phyloP scores from a whole-genome alignment of 1,284 basidiomycete genomes.

The Moesziomyces parantarcticus region DNA sequence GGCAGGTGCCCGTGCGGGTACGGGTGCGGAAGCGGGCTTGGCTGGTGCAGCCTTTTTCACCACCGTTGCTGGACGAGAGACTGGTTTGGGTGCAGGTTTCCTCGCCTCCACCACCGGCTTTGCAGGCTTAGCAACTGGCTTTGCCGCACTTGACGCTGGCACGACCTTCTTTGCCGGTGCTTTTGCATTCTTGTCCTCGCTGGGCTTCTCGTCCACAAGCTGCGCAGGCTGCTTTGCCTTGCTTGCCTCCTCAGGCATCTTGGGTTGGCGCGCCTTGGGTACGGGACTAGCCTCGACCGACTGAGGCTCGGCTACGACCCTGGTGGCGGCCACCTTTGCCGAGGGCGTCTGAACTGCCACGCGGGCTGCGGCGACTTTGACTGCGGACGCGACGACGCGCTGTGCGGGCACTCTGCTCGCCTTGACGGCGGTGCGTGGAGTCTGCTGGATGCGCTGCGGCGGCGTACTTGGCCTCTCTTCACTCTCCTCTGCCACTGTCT shows the following conservation, averaged over 20 bases:
- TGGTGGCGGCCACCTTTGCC: constrained; percentile 21
- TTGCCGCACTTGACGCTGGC: neutral
- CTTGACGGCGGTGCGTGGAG: constrained; percentile 28
- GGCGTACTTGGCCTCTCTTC: constrained; percentile 12
- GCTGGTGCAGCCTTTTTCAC: constrained; percentile 4
- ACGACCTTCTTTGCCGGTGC: neutral
- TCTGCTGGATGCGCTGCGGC: constrained; percentile 19
- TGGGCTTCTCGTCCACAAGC: constrained; percentile 4
- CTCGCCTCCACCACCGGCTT: too few species aligned
- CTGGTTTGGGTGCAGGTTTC: too few species aligned
- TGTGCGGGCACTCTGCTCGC: constrained; percentile 40
- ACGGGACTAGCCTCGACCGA: constrained; percentile 20
- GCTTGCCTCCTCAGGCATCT: neutral
- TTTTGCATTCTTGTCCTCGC: neutral
- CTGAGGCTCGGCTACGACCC: neutral
- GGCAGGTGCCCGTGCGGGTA: neutral
- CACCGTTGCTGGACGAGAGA: too few species aligned
- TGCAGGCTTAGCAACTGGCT: neutral
- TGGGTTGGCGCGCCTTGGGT: constrained; percentile 5
- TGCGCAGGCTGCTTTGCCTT: neutral
- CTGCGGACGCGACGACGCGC: constrained; percentile 20
- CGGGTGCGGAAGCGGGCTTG: constrained; percentile 4
- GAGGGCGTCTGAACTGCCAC: constrained; percentile 32
- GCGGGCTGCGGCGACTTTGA: constrained; percentile 30
- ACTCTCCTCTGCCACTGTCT: neutral